Base-by-base conservation (phyloP, 164 flowering plant species). In the Aristolochia contorta region DNA sequence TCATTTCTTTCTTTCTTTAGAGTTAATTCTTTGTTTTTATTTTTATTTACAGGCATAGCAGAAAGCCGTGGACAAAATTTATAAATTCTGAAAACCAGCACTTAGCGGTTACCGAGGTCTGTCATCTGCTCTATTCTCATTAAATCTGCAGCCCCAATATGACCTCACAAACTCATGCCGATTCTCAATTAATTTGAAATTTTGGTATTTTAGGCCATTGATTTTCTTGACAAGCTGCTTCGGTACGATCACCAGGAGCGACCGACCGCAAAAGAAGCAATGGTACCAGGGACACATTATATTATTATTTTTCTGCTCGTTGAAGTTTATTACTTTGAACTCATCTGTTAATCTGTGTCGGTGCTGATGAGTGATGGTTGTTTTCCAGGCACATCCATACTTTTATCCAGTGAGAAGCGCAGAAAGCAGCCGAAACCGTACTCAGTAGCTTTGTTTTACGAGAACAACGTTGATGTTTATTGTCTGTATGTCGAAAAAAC, bases 191-290 rank as follows among this genome's bases (percentile, higher is more conserved):
- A 8, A 37, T 37, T 6, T 37, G 43, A 10, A 0, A 7, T 8
- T 37, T 41, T 16, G 22, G 16, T 48, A 56, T 62, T 18, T 56
- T 52, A 94, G 97, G 97, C 97, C 12, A 66, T 91, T 61, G 97
- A 91, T 65, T 89, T 94, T 71, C 79, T 94, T 47, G 99, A 94
- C 77, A 91, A 84, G 79, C 71, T 94, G 78, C 83, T 94, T 61
- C 88, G 84, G n/a, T 94, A 91, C 65, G 99, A 94, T 72, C 99
- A 94, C 77, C 96, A 87, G 70, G 97, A 91, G 61, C 79, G 99
- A 82, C 97, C 88, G 21, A 94, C 96, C 27, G 96, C 99, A 24
- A 91, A 86, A 74, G 97, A 91, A 81, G 99, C 99, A 68, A 94
- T 91, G 99, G 99, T 94, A 79, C 55, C 19, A 8, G 12, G 7